Percentiles rank a stretch among this genome's conserved stretches.
These are phyloP conservation scores for Acanthamoeba culbertsoni DNA, from an alignment of 208 protist species.

Conservation along the genomic window DNA sequence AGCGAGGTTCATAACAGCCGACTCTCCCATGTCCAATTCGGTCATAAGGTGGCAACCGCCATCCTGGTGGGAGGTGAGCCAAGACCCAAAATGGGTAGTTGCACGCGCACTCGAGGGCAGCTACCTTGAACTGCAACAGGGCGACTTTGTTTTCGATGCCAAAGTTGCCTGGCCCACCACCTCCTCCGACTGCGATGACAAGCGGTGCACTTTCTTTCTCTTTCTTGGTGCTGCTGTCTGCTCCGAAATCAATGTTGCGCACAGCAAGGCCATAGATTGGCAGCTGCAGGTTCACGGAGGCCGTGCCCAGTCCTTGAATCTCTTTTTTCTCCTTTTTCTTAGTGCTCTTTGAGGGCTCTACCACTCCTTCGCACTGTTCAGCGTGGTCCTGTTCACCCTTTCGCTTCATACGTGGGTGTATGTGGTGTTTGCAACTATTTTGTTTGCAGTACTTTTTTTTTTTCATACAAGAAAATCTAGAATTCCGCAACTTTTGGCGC, in stretches of 20 bases:
- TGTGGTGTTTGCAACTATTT: too few species aligned
- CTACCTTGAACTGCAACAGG: constrained; percentile 10
- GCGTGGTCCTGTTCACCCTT: neutral
- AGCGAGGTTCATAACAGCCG: constrained; percentile 34
- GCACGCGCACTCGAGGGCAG: too few species aligned
- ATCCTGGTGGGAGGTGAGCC: too few species aligned
- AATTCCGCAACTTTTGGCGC: too few species aligned
- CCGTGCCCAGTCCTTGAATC: neutral
- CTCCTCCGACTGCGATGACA: neutral
- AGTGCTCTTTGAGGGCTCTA: neutral
- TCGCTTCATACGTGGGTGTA: too few species aligned
- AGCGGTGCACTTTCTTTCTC: neutral
- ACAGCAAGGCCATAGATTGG: constrained; percentile 19
- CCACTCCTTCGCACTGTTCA: neutral
- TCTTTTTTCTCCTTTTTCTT: constrained; percentile 50
- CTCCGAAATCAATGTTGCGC: neutral
- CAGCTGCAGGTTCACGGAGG: neutral
- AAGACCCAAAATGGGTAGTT: neutral
- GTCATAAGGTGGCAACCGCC: neutral
- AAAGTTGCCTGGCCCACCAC: neutral
- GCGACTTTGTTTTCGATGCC: constrained; percentile 52
- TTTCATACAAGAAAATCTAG: too few species aligned
- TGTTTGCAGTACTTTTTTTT: too few species aligned
- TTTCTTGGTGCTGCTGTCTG: neutral
- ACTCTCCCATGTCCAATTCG: neutral